Percentiles rank a stretch among this genome's conserved stretches.
phyloP scores from a whole-genome alignment of 352 stramenopile genomes.

The Phytophthora melonis region DNA sequence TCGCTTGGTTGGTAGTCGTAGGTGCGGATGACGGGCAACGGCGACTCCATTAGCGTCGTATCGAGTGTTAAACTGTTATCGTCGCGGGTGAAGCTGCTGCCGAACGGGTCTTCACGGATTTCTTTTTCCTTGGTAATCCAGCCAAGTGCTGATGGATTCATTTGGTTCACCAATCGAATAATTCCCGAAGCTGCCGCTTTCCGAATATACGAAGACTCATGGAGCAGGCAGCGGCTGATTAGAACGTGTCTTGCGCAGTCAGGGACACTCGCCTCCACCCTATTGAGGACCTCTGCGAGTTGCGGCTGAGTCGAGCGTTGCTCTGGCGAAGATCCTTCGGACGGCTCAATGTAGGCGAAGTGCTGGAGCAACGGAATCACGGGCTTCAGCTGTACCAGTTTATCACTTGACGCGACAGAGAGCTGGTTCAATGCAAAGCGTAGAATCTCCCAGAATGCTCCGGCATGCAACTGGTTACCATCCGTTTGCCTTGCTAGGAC shows the following conservation, averaged over 20 bases:
- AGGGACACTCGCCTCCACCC: slow-evolving; percentile 39
- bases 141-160: slow-evolving; percentile 11
- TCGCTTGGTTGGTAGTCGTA: slow-evolving; percentile 33
- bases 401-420: slow-evolving; percentile 10
- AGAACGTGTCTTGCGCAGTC: slow-evolving; percentile 35
- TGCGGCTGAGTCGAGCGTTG: slow-evolving; percentile 44
- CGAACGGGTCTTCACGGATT: slow-evolving; percentile 49
- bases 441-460: slow-evolving; percentile 45
- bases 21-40: slow-evolving; percentile 34
- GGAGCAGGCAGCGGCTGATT: slow-evolving; percentile 60
- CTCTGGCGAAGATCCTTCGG: slow-evolving; percentile 21
- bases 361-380: slow-evolving; percentile 63
- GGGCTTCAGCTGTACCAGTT: slow-evolving; percentile 34
- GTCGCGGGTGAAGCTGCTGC: slow-evolving; percentile 7
- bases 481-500: slow-evolving; percentile 10
- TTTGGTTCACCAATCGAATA: slow-evolving; percentile 43
- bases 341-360: slow-evolving; percentile 61
- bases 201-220: slow-evolving; percentile 58
- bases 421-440: slow-evolving; percentile 36
- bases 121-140: slow-evolving; percentile 29
- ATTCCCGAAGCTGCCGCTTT: slow-evolving; percentile 56
- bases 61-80: slow-evolving; percentile 29
- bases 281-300: slow-evolving; percentile 55
- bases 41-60: slow-evolving; percentile 37
- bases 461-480: slow-evolving; percentile 8